A percentile compares a stretch with the other conserved stretches of the same genome.
Conservation (phyloP, 768 basidiomycete genomes). For the Crassisporium funariophilum region DNA sequence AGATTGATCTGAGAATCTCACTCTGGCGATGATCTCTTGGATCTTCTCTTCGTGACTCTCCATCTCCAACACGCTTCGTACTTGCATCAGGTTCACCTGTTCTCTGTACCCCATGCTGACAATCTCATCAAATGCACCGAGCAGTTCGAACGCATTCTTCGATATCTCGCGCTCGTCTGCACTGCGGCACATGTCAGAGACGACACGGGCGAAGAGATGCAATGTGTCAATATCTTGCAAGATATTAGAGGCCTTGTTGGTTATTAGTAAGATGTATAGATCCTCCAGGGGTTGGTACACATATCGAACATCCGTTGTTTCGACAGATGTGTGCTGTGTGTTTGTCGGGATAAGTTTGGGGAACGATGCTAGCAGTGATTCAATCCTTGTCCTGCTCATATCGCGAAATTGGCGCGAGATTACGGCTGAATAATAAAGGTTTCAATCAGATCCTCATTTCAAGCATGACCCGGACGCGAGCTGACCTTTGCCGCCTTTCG, state of each 20-base stretch:
- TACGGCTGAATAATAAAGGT: slow-evolving; percentile 60
- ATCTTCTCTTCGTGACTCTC: slow-evolving; percentile 94
- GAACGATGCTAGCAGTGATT: slow-evolving; percentile 95
- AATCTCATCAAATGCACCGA: slow-evolving; percentile 96
- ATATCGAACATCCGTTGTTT: slow-evolving; percentile 92
- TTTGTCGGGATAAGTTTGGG: slow-evolving; percentile 95
- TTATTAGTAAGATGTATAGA: slow-evolving; percentile 95
- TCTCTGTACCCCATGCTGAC: slow-evolving; percentile 88
- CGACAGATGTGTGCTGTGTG: slow-evolving; percentile 95
- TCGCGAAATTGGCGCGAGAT: slow-evolving; percentile 96
- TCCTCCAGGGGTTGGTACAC: slow-evolving; percentile 97
- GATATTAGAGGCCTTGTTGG: slow-evolving; percentile 99
- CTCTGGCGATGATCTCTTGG: slow-evolving; percentile 96
- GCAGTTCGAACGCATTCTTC: slow-evolving; percentile 88
- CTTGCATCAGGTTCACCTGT: slow-evolving; percentile 76
- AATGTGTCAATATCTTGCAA: slow-evolving; percentile 97
- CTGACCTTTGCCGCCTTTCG: slow-evolving; percentile 89
- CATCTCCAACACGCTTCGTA: slow-evolving; percentile 81
- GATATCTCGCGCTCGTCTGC: slow-evolving; percentile 89
- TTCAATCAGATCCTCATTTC: slow-evolving; percentile 1
- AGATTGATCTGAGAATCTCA: slow-evolving; percentile 40
- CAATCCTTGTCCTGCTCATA: slow-evolving; percentile 89
- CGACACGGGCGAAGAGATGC: slow-evolving; percentile 90
- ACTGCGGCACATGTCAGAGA: slow-evolving; percentile 86
- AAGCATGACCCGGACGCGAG: slow-evolving; percentile 8